Conservation (phyloP, 176 grass and related monocot genomes). For the Cenchrus fungigraminus region DNA sequence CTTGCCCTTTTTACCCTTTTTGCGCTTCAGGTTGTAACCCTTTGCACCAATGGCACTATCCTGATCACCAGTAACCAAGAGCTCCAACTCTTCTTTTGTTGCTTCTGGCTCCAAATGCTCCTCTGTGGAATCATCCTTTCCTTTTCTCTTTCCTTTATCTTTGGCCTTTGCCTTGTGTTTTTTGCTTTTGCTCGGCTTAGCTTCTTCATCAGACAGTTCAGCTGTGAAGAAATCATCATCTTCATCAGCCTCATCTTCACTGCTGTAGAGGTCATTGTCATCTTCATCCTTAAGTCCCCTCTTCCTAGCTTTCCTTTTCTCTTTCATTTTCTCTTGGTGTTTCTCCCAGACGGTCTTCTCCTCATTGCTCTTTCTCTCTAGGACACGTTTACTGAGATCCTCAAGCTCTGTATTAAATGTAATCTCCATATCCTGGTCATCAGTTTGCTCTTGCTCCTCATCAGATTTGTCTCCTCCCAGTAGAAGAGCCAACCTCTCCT, state of each 20-base stretch:
- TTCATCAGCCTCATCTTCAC: conserved; percentile 47
- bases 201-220: conserved; percentile 64
- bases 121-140: conserved; percentile 39
- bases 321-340: conserved; percentile 77
- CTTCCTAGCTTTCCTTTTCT: conserved; percentile 79
- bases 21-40: conserved; percentile 76
- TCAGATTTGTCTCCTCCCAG: conserved; percentile 61
- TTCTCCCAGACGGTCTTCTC: conserved; percentile 89
- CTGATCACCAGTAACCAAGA: conserved; percentile 69
- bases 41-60: conserved; percentile 59
- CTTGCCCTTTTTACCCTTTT: conserved; percentile 73
- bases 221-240: conserved; percentile 64
- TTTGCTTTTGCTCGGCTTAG: conserved; percentile 50
- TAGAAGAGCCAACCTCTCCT: conserved; percentile 67
- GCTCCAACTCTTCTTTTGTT: conserved; percentile 82
- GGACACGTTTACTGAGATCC: conserved; percentile 75
- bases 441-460: conserved; percentile 53
- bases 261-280: conserved; percentile 46
- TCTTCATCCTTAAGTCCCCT: conserved; percentile 51
- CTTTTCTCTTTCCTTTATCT: conserved; percentile 53
- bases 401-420: conserved; percentile 86
- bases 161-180: conserved; percentile 52
- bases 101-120: conserved; percentile 63
- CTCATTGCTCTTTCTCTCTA: conserved; percentile 62
- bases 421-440: conserved; percentile 80